These are phyloP conservation scores for Tillandsia leiboldiana DNA, from an alignment of 176 grass and related monocot genomes.

Conservation along the genomic window DNA sequence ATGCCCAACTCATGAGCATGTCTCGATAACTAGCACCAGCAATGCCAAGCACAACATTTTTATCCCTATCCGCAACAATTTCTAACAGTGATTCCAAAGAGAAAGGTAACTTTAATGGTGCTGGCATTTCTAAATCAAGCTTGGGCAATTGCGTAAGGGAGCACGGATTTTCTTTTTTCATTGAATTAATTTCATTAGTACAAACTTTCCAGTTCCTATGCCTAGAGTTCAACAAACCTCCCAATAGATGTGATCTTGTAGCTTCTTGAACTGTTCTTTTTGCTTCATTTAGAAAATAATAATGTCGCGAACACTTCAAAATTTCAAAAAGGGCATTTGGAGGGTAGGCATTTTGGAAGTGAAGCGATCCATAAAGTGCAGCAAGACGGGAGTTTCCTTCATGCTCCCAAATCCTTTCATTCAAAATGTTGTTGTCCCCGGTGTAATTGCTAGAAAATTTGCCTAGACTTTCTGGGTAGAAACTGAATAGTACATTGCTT, in stretches of 20 bases:
- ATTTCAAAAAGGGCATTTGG: slow-evolving; percentile 31
- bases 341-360: slow-evolving; percentile 14
- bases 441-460: not conserved
- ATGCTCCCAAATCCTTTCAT: slow-evolving; percentile 32
- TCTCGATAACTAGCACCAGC: slow-evolving; percentile 75
- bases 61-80: slow-evolving; percentile 39
- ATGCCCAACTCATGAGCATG: slow-evolving; percentile 95
- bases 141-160: slow-evolving; percentile 9
- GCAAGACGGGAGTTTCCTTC: slow-evolving; percentile 50
- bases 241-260: not conserved
- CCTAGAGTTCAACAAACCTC: slow-evolving; percentile 10
- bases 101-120: slow-evolving; percentile 22
- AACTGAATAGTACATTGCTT: slow-evolving; percentile 33
- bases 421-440: not conserved
- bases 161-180: slow-evolving; percentile 5
- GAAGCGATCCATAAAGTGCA: slow-evolving; percentile 50
- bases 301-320: slow-evolving; percentile 35
- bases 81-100: slow-evolving; percentile 41
- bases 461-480: slow-evolving; percentile 37
- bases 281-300: slow-evolving; percentile 36
- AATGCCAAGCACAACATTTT: slow-evolving; percentile 59
- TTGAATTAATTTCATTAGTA: slow-evolving; percentile 1
- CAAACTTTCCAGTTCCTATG: slow-evolving; percentile 11
- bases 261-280: slow-evolving; percentile 3
- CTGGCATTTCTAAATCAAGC: slow-evolving; percentile 18